Evolutionary conservation across 163 green algal species (phyloP), one percentile per base, ranked within the genome.

Genomic region (Trebouxia gelatinosa): DNA sequence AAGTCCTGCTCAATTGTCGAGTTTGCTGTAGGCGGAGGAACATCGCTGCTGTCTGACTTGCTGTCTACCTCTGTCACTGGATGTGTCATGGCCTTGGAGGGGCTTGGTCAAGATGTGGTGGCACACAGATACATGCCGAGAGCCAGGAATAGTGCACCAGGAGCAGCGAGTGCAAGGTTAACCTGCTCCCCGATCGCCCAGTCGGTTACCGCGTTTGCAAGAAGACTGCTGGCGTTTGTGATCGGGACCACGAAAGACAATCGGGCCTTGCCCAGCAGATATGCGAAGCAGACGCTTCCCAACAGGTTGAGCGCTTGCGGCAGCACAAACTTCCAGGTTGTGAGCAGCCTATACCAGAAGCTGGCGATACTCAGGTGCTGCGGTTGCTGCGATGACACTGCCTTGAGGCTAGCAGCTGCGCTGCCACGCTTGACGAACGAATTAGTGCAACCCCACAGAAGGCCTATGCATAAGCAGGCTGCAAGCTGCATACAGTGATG

Each of bases 391-490:
- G n/a, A n/a, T n/a, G n/a, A n/a, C n/a, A n/a, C n/a, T n/a, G n/a
- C n/a, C n/a, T n/a, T n/a, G n/a, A 4, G 5, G 23, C 50, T 37
- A 32, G 64, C 64, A 37, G 6, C 64, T 17, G 50, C 32, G 6
- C 35, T 72, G 26, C 64, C 64, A 43, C 37, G 64, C 19, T 72
- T 72, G 19, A 72, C 50, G 37, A 72, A 72, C 3, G 64, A 72
- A 37, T 72, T 72, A 1, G 37, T 72, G 64, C 37, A 51, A 2
- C 64, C 64, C 64, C 64, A 72, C 21, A 72, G 13, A 3, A 72
- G 9, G 1, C 64, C 64, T 13, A 72, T 23, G 50, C 35, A 29
- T 34, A 43, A 23, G 38, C 64, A 72, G 29, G 35, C 11, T 54
- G 64, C 64, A 21, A 72, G 23, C 23, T 72, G 64, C 64, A 72